Evolutionary conservation across 2,329 filamentous ascomycete species (phyloP), one percentile per base, ranked within the genome.

Genomic region (Claviceps fusiformis): DNA sequence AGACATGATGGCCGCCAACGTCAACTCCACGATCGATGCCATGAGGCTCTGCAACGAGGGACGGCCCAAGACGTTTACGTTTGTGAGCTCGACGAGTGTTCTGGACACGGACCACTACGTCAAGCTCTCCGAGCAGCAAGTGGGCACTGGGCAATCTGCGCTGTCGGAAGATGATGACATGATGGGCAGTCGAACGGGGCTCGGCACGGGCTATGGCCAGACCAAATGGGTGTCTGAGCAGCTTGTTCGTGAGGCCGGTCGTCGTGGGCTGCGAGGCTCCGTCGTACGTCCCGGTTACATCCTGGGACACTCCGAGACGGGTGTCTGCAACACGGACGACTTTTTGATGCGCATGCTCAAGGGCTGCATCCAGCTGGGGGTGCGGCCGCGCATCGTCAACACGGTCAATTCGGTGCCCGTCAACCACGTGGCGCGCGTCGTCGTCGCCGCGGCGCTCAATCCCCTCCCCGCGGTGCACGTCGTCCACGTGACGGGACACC

Each of bases 321-420:
- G 91, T 53, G 80, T 81, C 59, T 86, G 73, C 67, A 89, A 86
- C 68, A 91, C 84, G 1, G 92, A 97, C 64, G 92, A 96, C 70
- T 97, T 96, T 74, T 73, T 97, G 7, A 80, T 95, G 60, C 82
- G 92, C 44, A 81, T 96, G 71, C 73, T 85, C 55, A 95, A 96
- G 73, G 91, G 89, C 56, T 95, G 89, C 63, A 75, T 95, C 52
- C 91, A 97, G 69, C 75, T 96, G 3, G 73, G 73, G 2, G 76
- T 77, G 3, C 78, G 89, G 0, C 92, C 91, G 1, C 78, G 80
- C 61, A 95, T 96, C 61, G 71, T 76, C 67, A 97, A 95, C 73
- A 88, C 89, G 0, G 82, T 96, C 69, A 97, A 96, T 73, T 82
- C 85, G 68, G 87, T 95, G 0, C 91, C 92, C 0, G 90, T 95